A percentile compares a stretch with the other conserved stretches of the same genome.
phyloP scores from a whole-genome alignment of 176 grass and related monocot genomes.

The Musa beccarii region DNA sequence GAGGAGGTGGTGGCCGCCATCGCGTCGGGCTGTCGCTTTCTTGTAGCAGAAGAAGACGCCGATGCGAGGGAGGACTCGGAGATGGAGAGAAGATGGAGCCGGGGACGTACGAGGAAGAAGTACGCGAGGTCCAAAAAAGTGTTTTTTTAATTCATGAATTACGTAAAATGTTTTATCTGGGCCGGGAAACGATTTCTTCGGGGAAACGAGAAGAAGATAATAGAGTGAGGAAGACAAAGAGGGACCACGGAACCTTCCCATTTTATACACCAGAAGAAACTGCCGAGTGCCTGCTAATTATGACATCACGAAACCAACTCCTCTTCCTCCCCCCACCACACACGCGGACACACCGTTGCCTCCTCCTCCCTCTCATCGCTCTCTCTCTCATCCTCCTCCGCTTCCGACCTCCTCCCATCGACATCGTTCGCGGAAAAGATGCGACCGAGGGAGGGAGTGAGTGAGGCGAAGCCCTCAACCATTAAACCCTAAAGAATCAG shows the following conservation, averaged over 20 bases:
- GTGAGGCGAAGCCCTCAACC: background rate
- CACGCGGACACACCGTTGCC: background rate
- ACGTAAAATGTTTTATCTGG: too few relatives aligned
- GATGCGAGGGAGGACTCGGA: too few relatives aligned
- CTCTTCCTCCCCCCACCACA: background rate
- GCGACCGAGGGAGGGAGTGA: conserved; percentile 1
- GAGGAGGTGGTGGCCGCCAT: too few relatives aligned
- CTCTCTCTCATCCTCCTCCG: too few relatives aligned
- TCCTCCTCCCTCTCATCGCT: background rate
- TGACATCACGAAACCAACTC: too few relatives aligned
- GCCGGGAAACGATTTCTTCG: too few relatives aligned
- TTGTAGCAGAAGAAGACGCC: too few relatives aligned
- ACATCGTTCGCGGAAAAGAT: background rate
- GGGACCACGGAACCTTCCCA: background rate
- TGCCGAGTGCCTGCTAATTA: background rate
- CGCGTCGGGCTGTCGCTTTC: too few relatives aligned
- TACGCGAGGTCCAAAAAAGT: too few relatives aligned
- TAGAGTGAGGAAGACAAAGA: background rate
- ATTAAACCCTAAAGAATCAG: background rate
- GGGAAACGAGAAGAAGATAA: background rate
- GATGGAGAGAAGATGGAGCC: too few relatives aligned
- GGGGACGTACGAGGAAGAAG: too few relatives aligned
- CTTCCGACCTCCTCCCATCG: background rate
- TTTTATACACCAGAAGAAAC: conserved; percentile 4
- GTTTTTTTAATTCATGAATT: too few relatives aligned